Evolutionary conservation across 2,329 filamentous ascomycete species (phyloP).

Genomic region (Pyrenophora graminea): DNA sequence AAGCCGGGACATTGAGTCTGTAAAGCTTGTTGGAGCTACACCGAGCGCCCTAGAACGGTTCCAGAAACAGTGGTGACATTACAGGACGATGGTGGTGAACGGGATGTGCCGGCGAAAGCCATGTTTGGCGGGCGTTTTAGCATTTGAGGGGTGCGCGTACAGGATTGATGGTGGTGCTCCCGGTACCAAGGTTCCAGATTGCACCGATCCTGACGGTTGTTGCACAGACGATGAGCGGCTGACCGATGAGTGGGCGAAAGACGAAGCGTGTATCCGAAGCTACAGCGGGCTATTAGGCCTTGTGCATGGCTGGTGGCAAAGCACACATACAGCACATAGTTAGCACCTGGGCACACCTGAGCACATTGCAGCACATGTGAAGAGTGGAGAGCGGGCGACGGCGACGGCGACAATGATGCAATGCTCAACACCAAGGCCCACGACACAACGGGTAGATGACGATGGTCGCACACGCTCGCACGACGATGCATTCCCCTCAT

Average conservation of each 20-base stretch:
- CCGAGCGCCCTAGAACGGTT: constrained; percentile 10
- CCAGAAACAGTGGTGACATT: constrained; percentile 24
- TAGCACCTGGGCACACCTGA: too few relatives aligned
- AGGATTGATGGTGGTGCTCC: constrained; percentile 8
- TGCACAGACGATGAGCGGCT: constrained; percentile 12
- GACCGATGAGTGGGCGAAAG: constrained; percentile 2
- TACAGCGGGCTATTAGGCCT: constrained; percentile 5
- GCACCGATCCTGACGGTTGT: constrained; percentile 10
- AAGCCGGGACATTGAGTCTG: not conserved
- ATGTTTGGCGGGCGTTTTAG: constrained; percentile 12
- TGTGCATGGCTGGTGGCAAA: constrained; percentile 5
- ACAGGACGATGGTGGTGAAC: constrained; percentile 15
- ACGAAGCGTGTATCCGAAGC: not conserved
- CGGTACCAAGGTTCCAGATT: constrained; percentile 8
- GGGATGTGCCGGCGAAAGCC: constrained; percentile 5
- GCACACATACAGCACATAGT: not conserved
- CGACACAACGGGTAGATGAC: constrained; percentile 1
- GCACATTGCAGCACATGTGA: not conserved
- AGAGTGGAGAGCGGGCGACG: not conserved
- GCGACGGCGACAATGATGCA: not conserved
- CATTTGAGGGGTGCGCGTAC: constrained; percentile 4
- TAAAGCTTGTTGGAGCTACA: constrained; percentile 7
- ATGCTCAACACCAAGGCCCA: constrained; percentile 4
- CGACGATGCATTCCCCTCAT: not conserved
- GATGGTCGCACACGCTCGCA: constrained; percentile 8